Conservation (phyloP, 352 stramenopile species). For the Pythium rhizo-oryzae region DNA sequence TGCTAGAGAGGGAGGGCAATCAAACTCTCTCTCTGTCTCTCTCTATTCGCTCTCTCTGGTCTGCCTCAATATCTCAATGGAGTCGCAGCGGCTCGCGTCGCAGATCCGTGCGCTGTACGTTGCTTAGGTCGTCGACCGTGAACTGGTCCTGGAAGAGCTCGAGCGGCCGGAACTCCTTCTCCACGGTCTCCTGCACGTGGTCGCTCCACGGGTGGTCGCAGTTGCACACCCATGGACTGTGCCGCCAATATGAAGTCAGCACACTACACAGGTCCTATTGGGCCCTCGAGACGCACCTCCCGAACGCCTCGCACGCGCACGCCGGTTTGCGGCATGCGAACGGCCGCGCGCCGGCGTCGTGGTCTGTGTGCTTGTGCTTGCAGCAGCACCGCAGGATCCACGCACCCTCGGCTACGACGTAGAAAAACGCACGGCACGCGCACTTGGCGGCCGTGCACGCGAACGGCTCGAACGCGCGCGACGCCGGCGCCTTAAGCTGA, state of each 20-base stretch:
- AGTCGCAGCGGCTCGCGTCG: conserved; percentile 43
- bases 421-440: conserved; percentile 64
- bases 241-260: neutral
- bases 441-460: conserved; percentile 63
- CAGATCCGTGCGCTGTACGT: conserved; percentile 65
- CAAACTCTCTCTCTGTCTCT: neutral
- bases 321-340: conserved; percentile 57
- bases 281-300: conserved; percentile 44
- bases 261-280: neutral
- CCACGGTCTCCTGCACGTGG: conserved; percentile 54
- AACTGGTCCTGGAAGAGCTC: conserved; percentile 48
- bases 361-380: conserved; percentile 82
- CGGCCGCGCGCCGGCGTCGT: conserved; percentile 47
- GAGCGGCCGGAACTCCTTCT: conserved; percentile 53
- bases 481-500: conserved; percentile 27
- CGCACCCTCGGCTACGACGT: conserved; percentile 78
- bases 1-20: neutral
- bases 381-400: conserved; percentile 82
- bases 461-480: conserved; percentile 40
- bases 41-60: neutral
- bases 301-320: conserved; percentile 64
- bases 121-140: conserved; percentile 47
- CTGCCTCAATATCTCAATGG: neutral
- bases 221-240: conserved; percentile 84
- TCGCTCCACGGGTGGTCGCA: conserved; percentile 71